Base-by-base conservation (phyloP, 2,329 filamentous ascomycete species). In the Sporothrix brasiliensis region DNA sequence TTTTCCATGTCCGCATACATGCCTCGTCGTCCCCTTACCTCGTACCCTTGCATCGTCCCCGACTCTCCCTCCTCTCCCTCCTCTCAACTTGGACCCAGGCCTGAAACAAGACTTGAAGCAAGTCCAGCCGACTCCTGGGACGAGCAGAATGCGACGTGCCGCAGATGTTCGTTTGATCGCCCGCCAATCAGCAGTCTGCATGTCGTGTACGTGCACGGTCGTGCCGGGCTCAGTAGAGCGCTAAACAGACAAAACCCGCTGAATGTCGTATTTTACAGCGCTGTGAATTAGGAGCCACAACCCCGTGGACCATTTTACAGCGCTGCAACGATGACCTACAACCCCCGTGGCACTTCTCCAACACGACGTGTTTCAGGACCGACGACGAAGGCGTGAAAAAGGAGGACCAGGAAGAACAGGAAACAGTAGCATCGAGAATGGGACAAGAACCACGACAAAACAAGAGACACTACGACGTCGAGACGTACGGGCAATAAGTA, bases 81-180 rank as follows among this genome's bases (percentile, higher is more conserved):
- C 16, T 16, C 54, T 39, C 54, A 58, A 39, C 65, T 41, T 21
- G 52, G 41, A 14, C 34, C 44, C 27, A 39, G 39, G 24, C 34
- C 30, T 71, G 70, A 71, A 71, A 71, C 70, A 49, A 49, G 52
- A 56, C 52, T 34, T 71, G 70, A 71, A 69, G 67, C 70, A 71
- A 44, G 70, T 69, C 49, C 39, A 71, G 30, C 70, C 67, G 67
- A 54, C 39, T 58, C 58, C 27, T 53, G n/a, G 58, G 14, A 2
- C 5, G 41, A 9, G 14, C 6, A 49, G 13, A 34, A 39, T 53
- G 50, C 21, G 41, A 66, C 60, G 14, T 27, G 56, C 69, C 13
- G 49, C 65, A 68, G 53, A 27, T 16, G 50, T 30, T 30, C 3
- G 69, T 63, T 54, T 68, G 65, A 68, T 68, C 24, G 66, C 6